phyloP scores from a whole-genome alignment of 1,284 basidiomycete genomes.

The Agroathelia rolfsii region DNA sequence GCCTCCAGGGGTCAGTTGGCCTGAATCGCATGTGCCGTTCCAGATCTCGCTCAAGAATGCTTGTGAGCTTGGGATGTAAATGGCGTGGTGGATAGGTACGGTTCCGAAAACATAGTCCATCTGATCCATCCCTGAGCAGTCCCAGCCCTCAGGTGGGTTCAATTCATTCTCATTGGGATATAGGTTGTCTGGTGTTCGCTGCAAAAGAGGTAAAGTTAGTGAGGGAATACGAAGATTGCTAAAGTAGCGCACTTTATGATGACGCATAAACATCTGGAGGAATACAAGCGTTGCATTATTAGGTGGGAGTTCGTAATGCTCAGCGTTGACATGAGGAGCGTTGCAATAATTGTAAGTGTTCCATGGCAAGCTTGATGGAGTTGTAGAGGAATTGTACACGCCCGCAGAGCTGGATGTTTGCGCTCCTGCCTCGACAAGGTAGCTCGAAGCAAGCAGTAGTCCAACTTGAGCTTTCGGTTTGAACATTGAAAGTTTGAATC shows the following conservation, averaged over 20 bases:
- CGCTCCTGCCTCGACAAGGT: too few species aligned
- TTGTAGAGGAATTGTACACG: slow-evolving; percentile 32
- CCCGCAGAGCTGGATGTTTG: slow-evolving; percentile 15
- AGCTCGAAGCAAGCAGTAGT: too few species aligned
- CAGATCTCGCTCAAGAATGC: slow-evolving; percentile 41
- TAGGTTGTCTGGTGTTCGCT: slow-evolving; percentile 37
- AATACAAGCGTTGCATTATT: slow-evolving; percentile 27
- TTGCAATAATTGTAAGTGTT: slow-evolving; percentile 48
- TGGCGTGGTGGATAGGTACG: slow-evolving; percentile 29
- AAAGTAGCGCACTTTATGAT: slow-evolving; percentile 32
- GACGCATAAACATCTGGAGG: slow-evolving; percentile 33
- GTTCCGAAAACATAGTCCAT: slow-evolving; percentile 26
- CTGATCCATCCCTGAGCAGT: slow-evolving; percentile 28
- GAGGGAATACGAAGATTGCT: neutral
- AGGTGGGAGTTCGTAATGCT: slow-evolving; percentile 24
- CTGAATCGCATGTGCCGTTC: slow-evolving; percentile 44
- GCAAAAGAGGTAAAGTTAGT: neutral
- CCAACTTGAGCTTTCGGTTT: too few species aligned
- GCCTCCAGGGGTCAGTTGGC: slow-evolving; percentile 41
- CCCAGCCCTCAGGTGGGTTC: slow-evolving; percentile 31
- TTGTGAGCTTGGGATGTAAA: slow-evolving; percentile 29
- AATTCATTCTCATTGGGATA: slow-evolving; percentile 36
- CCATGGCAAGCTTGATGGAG: slow-evolving; percentile 31
- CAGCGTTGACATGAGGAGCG: slow-evolving; percentile 36
- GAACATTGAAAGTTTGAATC: too few species aligned